These are phyloP conservation scores for Ceriops zippeliana DNA, from an alignment of 345 rosid species.

Conservation along the genomic window DNA sequence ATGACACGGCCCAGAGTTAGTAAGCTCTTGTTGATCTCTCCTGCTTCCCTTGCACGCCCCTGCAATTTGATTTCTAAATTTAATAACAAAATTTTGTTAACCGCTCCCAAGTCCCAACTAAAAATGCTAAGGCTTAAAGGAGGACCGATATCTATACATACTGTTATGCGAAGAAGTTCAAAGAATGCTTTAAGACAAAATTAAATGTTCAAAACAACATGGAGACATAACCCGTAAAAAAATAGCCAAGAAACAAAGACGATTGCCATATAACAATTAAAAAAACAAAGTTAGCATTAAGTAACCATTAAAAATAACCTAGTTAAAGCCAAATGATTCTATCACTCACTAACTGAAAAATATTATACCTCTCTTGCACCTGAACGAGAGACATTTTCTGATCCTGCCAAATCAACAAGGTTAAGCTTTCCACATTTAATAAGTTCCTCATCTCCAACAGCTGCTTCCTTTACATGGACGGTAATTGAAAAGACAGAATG, in stretches of 20 bases:
- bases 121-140: neutral
- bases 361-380: conserved; percentile 70
- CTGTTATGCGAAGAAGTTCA: too few species aligned
- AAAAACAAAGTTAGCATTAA: too few species aligned
- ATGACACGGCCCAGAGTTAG: conserved; percentile 93
- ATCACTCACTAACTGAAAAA: too few species aligned
- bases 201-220: too few species aligned
- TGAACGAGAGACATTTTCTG: conserved; percentile 85
- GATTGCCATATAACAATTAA: too few species aligned
- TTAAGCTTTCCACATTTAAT: conserved; percentile 97
- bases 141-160: too few species aligned
- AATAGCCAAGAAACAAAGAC: too few species aligned
- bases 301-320: too few species aligned
- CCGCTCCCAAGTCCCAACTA: neutral
- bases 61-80: conserved; percentile 26
- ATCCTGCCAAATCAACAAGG: conserved; percentile 98
- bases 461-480: conserved; percentile 69
- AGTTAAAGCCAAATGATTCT: too few species aligned
- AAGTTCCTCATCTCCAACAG: conserved; percentile 79
- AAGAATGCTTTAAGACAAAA: too few species aligned
- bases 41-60: conserved; percentile 98
- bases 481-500: conserved; percentile 92
- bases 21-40: conserved; percentile 96
- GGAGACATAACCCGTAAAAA: too few species aligned
- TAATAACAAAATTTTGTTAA: conserved; percentile 1